Conservation (phyloP, 805 yeast species). For the Metschnikowia koreensis region DNA sequence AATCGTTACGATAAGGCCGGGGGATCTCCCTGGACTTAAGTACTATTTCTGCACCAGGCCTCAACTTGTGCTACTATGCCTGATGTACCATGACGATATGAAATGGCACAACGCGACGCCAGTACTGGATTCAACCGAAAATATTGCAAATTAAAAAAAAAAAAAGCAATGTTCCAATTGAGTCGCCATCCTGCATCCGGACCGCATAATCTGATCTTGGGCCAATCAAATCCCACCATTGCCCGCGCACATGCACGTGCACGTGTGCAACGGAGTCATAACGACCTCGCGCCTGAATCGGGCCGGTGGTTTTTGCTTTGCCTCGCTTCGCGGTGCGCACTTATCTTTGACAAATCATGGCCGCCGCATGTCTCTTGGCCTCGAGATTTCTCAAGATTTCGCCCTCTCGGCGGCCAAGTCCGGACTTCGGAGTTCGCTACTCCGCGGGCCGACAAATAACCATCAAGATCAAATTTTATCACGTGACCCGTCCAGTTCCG, state of each 20-base stretch:
- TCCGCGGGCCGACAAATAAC: no score
- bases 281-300: conserved; percentile 17
- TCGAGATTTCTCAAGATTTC: no score
- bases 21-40: no score
- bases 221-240: conserved; percentile 11
- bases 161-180: background rate
- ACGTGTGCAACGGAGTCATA: conserved; percentile 4
- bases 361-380: background rate
- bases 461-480: no score
- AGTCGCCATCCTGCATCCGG: conserved; percentile 4
- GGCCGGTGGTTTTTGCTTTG: conserved; percentile 8
- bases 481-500: no score
- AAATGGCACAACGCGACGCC: no score
- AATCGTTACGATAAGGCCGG: background rate
- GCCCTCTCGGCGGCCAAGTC: no score
- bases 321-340: background rate
- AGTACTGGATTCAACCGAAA: no score
- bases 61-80: no score
- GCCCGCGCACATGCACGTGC: background rate
- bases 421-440: background rate
- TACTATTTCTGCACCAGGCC: no score
- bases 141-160: no score
- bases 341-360: conserved; percentile 16
- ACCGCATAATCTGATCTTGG: conserved; percentile 11
- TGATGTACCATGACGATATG: no score